Evolutionary conservation across 192 early-diverging fungal genomes (phyloP).

Genomic region (Coemansia reversa): DNA sequence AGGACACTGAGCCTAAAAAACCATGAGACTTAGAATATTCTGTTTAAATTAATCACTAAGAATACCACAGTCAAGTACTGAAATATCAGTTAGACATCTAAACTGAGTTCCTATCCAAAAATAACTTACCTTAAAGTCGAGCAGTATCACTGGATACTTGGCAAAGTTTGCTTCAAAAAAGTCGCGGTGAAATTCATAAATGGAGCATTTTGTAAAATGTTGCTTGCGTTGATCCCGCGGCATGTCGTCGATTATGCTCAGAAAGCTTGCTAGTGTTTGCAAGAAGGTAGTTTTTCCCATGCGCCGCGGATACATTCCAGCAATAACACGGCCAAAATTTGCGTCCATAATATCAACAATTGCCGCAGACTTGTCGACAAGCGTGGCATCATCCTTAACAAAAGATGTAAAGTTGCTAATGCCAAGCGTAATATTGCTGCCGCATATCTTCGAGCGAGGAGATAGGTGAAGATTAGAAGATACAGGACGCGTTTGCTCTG

Average conservation of each 20-base stretch:
- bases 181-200: slow-evolving; percentile 2
- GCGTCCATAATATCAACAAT: slow-evolving; percentile 4
- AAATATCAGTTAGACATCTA: too few relatives aligned
- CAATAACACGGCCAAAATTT: not conserved
- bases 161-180: slow-evolving; percentile 9
- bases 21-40: not conserved
- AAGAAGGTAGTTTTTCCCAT: slow-evolving; percentile 8
- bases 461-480: too few relatives aligned
- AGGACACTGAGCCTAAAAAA: not conserved
- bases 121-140: slow-evolving; percentile 11
- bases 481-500: too few relatives aligned
- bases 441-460: not conserved
- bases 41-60: not conserved
- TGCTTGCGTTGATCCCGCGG: not conserved
- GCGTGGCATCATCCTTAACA: slow-evolving; percentile 1
- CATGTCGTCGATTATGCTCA: not conserved
- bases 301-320: slow-evolving; percentile 8
- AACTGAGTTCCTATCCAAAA: not conserved
- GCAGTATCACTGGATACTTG: slow-evolving; percentile 6
- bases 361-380: slow-evolving; percentile 6
- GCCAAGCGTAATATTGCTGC: slow-evolving; percentile 1
- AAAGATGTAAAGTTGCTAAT: not conserved
- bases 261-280: not conserved
- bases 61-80: not conserved
- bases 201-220: not conserved